Percentiles rank a stretch among this genome's conserved stretches.
phyloP scores from a whole-genome alignment of 805 yeast species.

The Debaryomyces castellii region DNA sequence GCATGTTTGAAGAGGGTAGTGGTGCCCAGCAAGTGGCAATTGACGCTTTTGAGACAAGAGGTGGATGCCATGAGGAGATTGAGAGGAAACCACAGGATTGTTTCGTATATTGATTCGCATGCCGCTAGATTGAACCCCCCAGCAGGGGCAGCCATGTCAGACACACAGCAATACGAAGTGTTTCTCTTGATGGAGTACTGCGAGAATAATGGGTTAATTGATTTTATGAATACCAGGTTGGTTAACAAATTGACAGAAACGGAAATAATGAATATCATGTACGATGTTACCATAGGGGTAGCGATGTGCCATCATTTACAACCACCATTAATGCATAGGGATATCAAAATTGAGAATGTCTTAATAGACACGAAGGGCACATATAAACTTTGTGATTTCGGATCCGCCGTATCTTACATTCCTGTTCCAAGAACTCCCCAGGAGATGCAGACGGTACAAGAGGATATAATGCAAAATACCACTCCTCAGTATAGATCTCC shows the following conservation, averaged over 20 bases:
- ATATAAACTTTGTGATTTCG: constrained; percentile 79
- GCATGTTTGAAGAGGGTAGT: constrained; percentile 94
- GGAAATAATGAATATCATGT: constrained; percentile 68
- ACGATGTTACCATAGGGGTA: constrained; percentile 69
- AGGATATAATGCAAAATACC: constrained; percentile 74
- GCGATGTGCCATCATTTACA: constrained; percentile 72
- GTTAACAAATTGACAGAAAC: constrained; percentile 64
- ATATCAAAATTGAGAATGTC: constrained; percentile 81
- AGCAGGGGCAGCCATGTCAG: constrained; percentile 7
- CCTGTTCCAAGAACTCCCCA: constrained; percentile 62
- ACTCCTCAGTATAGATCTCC: constrained; percentile 86
- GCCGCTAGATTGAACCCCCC: constrained; percentile 63
- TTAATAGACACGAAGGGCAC: constrained; percentile 56
- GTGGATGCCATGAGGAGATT: constrained; percentile 96
- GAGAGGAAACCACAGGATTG: constrained; percentile 75
- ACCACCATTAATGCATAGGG: constrained; percentile 76
- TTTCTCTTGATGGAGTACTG: constrained; percentile 80
- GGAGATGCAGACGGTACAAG: constrained; percentile 58
- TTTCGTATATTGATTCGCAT: constrained; percentile 91
- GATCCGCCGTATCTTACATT: constrained; percentile 67
- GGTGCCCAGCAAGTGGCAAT: constrained; percentile 85
- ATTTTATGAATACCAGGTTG: constrained; percentile 73
- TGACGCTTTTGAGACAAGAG: constrained; percentile 84
- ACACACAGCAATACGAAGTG: constrained; percentile 66
- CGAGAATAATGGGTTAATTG: constrained; percentile 70